Percentiles rank a stretch among this genome's conserved stretches.
phyloP scores from a whole-genome alignment of 352 stramenopile species.

The Phytopythium kandeliae region DNA sequence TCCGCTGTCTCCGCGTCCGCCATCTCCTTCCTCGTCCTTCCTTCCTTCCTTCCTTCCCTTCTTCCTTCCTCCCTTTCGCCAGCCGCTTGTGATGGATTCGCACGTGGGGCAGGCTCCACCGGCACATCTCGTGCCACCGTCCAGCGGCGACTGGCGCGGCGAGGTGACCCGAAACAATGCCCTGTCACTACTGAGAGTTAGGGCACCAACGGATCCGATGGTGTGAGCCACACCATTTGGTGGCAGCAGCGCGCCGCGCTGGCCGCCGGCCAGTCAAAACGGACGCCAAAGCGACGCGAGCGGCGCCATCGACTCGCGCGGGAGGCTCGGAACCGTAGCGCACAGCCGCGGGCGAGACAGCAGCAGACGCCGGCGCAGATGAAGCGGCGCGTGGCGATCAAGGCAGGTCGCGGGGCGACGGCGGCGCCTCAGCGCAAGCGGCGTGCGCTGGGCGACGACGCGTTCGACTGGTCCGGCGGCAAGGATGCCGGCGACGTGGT shows the following conservation, averaged over 20 bases:
- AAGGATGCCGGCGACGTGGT: conserved; percentile 53
- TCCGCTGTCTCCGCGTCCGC: conserved; percentile 2
- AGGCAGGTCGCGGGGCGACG: conserved; percentile 17
- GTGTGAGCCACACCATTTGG: not conserved
- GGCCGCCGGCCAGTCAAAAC: conserved; percentile 21
- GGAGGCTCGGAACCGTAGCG: no score
- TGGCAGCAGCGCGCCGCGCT: not conserved
- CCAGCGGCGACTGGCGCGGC: not conserved
- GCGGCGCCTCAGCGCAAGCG: conserved; percentile 43
- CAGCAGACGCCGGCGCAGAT: conserved; percentile 23
- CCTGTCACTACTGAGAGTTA: not conserved
- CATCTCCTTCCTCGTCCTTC: no score
- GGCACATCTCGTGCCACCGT: not conserved
- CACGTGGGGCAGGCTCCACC: no score
- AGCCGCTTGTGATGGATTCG: no score
- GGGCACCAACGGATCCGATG: not conserved
- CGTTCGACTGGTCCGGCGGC: conserved; percentile 70
- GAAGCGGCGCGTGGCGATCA: conserved; percentile 28
- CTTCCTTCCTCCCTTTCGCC: conserved; percentile 3
- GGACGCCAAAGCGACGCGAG: not conserved
- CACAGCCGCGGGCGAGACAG: no score
- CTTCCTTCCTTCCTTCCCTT: no score
- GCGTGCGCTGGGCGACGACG: conserved; percentile 64
- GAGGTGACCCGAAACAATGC: no score
- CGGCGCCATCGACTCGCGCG: no score